Base-by-base conservation (phyloP, 495 filamentous ascomycete genomes). In the Daldinia childiae region DNA sequence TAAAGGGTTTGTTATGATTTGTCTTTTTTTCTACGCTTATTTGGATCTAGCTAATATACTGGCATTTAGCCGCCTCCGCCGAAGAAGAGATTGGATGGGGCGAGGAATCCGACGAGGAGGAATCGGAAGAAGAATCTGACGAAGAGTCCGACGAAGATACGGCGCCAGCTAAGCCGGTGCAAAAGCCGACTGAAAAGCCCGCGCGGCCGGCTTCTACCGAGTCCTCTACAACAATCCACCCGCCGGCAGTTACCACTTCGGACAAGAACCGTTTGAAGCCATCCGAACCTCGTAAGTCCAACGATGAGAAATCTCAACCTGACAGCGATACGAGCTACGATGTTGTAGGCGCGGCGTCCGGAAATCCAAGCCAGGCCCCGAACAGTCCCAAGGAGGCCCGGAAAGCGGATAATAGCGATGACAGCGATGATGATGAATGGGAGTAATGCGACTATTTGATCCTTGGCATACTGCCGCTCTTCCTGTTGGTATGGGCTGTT, bases 271-370 rank as follows among this genome's bases (percentile, higher is more conserved):
- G 77, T 24, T 83, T 86, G 34, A 91, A 90, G 75, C 79, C 90
- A 21, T 77, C 81, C 54, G 90, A 92, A 72, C 85, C 90, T 41
- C 89, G 93, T 43, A 91, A 91, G 64, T 97, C 93, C 17, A 89
- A 95, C 68, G 94, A 97, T 74, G 89, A 92, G 77, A 92, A 93
- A 57, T 93, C 90, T 14, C 90, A 91, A 69, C 87, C 93, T 19
- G 94, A 92, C 76, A 97, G 93, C 78, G 94, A 98, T 73, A 91
- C 92, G 17, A 96, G 93, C 82, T 98, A 98, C 74, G 94, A 98
- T 78, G 84, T 98, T 36, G 92, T 98, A 43, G 85, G 86, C n/a
- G 85, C 86, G 50, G 71, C 79, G 19, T 96, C 93, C 72, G 93
- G 93, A 17, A 88, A 90, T 7, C 89, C 91, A 11, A 97, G 92